A percentile compares a stretch with the other conserved stretches of the same genome.
phyloP scores from a whole-genome alignment of 306 rosid species.

The Quercus engelmannii region DNA sequence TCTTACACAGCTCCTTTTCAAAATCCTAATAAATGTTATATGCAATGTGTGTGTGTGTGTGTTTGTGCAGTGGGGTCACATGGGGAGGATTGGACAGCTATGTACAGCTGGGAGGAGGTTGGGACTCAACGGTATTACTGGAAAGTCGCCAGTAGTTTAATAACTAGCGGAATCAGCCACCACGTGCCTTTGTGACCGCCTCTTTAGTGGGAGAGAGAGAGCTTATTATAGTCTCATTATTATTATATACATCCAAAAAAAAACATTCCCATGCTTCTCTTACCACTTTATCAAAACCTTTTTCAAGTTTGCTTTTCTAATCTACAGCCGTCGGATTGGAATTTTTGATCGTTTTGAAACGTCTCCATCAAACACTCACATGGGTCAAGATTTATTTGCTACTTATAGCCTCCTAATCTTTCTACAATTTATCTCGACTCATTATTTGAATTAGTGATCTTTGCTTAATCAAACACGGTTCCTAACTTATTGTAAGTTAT shows the following conservation, averaged over 20 bases:
- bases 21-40: slow-evolving; percentile 7
- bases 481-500: background rate
- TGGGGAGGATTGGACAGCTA: slow-evolving; percentile 45
- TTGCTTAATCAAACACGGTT: too few species aligned
- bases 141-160: slow-evolving; percentile 36
- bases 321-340: background rate
- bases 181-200: slow-evolving; percentile 46
- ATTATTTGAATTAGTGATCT: too few species aligned
- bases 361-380: background rate
- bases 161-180: slow-evolving; percentile 28
- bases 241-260: background rate
- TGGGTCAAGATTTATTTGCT: background rate
- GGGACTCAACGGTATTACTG: slow-evolving; percentile 56
- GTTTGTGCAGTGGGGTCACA: slow-evolving; percentile 20
- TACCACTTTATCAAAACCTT: background rate
- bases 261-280: background rate
- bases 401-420: background rate
- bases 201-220: slow-evolving; percentile 12
- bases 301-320: background rate
- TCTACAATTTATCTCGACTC: background rate
- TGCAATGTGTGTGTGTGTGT: background rate
- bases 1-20: background rate
- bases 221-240: slow-evolving; percentile 13
- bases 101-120: slow-evolving; percentile 53
- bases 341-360: background rate